Percentiles rank a stretch among this genome's conserved stretches.
Evolutionary conservation across 2,329 filamentous ascomycete genomes (phyloP).

Genomic region (Leptographium procerum): DNA sequence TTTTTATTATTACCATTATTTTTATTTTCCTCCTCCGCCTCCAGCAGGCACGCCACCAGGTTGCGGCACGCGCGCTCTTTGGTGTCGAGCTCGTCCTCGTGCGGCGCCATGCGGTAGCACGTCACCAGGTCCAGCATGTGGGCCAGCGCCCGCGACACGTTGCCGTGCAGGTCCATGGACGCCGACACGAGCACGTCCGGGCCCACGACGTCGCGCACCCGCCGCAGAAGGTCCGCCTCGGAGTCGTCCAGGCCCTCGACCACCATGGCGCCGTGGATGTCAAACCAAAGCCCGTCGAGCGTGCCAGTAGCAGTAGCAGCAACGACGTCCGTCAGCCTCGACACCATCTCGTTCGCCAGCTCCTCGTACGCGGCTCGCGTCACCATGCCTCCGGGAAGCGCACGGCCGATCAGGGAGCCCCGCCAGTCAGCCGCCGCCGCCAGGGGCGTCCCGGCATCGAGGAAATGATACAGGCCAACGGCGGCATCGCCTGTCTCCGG

Average conservation of each 20-base stretch:
- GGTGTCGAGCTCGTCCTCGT: constrained; percentile 37
- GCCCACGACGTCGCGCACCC: constrained; percentile 33
- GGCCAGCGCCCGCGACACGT: constrained; percentile 36
- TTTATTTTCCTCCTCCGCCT: not conserved
- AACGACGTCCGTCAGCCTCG: constrained; percentile 26
- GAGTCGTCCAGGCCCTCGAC: constrained; percentile 36
- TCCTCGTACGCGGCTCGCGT: constrained; percentile 32
- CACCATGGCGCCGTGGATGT: constrained; percentile 45
- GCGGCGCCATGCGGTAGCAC: constrained; percentile 41
- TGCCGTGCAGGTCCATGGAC: constrained; percentile 45
- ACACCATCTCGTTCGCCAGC: constrained; percentile 28
- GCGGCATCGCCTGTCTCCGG: constrained; percentile 31
- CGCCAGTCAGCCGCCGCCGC: constrained; percentile 33
- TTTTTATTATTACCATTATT: not conserved
- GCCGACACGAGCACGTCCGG: constrained; percentile 35
- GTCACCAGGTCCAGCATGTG: constrained; percentile 40
- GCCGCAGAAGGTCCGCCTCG: constrained; percentile 34
- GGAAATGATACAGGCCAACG: constrained; percentile 32
- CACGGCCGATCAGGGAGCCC: constrained; percentile 39
- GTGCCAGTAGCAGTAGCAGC: constrained; percentile 10
- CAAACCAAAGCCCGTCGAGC: constrained; percentile 41
- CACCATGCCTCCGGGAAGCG: constrained; percentile 37
- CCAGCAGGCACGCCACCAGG: constrained; percentile 27
- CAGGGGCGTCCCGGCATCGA: constrained; percentile 28
- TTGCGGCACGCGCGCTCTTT: constrained; percentile 39